These are phyloP conservation scores for thale cress (Arabidopsis thaliana) DNA, from an alignment of 345 rosid genomes.

Conservation along the genomic window DNA sequence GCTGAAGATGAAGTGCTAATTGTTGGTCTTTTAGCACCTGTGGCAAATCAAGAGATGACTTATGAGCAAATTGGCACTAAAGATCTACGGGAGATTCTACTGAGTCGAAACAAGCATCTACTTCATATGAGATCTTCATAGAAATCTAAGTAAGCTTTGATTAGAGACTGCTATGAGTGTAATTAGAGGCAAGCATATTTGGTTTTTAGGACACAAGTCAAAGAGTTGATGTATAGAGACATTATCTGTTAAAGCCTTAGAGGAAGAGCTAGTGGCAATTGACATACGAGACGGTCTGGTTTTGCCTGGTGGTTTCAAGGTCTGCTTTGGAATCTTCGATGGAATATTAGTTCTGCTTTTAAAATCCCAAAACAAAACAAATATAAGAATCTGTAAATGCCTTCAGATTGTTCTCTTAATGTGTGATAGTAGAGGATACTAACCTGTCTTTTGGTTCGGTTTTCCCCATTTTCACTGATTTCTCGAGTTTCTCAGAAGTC, in stretches of 20 bases:
- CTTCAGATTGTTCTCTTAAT: background rate
- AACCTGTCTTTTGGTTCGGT: conserved; percentile 57
- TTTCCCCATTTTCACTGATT: conserved; percentile 54
- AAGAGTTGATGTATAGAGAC: background rate
- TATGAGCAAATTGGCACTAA: background rate
- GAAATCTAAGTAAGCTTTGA: background rate
- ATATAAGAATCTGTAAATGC: conserved; percentile 3
- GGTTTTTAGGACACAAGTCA: background rate
- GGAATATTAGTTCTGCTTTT: conserved; percentile 46
- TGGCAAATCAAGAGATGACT: background rate
- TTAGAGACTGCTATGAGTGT: background rate
- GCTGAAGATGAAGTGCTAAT: conserved; percentile 12
- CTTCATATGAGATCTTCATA: conserved; percentile 17
- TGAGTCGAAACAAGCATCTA: background rate
- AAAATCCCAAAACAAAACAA: conserved; percentile 4
- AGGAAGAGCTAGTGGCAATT: conserved; percentile 53
- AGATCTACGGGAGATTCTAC: background rate
- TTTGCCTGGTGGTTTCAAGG: conserved; percentile 48
- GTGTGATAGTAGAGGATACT: conserved; percentile 36
- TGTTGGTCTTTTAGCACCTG: conserved; percentile 25
- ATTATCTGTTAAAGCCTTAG: conserved; percentile 64
- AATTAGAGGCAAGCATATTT: background rate
- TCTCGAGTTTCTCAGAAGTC: conserved; percentile 47
- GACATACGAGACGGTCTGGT: conserved; percentile 61
- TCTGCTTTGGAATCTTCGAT: conserved; percentile 68